Evolutionary conservation across 2,329 filamentous ascomycete genomes (phyloP).

Genomic region (Penicillium glabrum): DNA sequence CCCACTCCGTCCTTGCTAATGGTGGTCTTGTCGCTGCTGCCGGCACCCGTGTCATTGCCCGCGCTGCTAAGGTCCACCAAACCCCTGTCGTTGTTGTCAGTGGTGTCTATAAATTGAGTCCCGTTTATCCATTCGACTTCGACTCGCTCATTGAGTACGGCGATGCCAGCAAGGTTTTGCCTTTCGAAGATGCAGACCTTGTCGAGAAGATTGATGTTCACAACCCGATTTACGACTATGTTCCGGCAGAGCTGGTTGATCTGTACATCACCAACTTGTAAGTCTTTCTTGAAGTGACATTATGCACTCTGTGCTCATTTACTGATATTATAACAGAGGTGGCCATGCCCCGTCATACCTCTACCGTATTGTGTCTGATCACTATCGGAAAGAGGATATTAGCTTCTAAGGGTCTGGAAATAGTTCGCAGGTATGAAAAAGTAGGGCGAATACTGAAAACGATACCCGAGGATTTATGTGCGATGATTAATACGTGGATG

Average conservation of each 20-base stretch:
- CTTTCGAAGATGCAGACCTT: slow-evolving; percentile 75
- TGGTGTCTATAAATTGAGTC: slow-evolving; percentile 91
- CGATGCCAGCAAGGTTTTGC: slow-evolving; percentile 72
- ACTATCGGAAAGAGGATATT: slow-evolving; percentile 64
- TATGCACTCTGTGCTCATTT: not conserved
- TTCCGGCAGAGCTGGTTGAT: slow-evolving; percentile 67
- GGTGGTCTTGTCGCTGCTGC: slow-evolving; percentile 81
- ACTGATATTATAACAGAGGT: slow-evolving; percentile 45
- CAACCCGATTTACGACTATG: slow-evolving; percentile 79
- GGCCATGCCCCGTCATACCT: slow-evolving; percentile 65
- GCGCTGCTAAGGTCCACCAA: slow-evolving; percentile 77
- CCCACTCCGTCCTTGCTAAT: slow-evolving; percentile 83
- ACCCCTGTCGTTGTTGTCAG: slow-evolving; percentile 86
- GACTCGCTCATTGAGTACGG: slow-evolving; percentile 84
- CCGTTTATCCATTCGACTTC: slow-evolving; percentile 81
- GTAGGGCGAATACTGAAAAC: slow-evolving; percentile 13
- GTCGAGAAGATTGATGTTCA: slow-evolving; percentile 75
- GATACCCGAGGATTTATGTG: slow-evolving; percentile 24
- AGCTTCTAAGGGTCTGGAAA: slow-evolving; percentile 36
- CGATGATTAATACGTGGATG: slow-evolving; percentile 18
- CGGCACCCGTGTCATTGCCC: slow-evolving; percentile 80
- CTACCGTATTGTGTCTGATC: slow-evolving; percentile 65
- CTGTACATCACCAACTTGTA: slow-evolving; percentile 75
- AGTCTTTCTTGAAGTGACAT: slow-evolving; percentile 35
- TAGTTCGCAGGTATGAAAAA: not conserved